Conservation (phyloP, 1,284 basidiomycete species). For the Sporisorium reilianum region DNA sequence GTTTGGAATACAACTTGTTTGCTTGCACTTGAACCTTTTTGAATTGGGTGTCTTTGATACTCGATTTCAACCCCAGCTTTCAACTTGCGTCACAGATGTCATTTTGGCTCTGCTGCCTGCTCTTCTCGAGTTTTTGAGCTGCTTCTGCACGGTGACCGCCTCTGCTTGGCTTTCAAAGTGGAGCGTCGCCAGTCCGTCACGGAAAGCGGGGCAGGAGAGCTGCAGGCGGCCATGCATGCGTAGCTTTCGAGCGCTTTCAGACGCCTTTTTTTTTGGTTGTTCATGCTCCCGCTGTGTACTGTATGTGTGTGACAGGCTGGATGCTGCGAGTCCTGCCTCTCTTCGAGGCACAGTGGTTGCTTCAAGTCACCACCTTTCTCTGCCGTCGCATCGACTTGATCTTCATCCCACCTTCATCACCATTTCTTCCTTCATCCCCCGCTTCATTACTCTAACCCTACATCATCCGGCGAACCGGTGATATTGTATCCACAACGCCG, state of each 20-base stretch:
- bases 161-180: not conserved
- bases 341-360: no score
- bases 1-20: not conserved
- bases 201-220: no score
- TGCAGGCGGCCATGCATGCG: not conserved
- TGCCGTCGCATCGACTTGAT: no score
- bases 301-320: not conserved
- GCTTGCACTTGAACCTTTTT: not conserved
- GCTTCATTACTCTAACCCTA: no score
- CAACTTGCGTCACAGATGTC: no score
- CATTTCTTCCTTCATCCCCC: no score
- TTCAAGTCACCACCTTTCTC: no score
- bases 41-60: no score
- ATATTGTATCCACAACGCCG: not conserved
- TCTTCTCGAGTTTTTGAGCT: no score
- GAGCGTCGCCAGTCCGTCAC: no score
- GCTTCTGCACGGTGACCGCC: slow-evolving; percentile 6
- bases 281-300: not conserved
- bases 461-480: not conserved
- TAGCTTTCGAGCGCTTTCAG: not conserved
- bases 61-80: slow-evolving; percentile 1
- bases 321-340: no score
- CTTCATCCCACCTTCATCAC: not conserved
- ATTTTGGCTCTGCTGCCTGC: no score
- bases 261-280: not conserved